Evolutionary conservation across 176 grass and related monocot species (phyloP).

Genomic region (Avena eriantha): DNA sequence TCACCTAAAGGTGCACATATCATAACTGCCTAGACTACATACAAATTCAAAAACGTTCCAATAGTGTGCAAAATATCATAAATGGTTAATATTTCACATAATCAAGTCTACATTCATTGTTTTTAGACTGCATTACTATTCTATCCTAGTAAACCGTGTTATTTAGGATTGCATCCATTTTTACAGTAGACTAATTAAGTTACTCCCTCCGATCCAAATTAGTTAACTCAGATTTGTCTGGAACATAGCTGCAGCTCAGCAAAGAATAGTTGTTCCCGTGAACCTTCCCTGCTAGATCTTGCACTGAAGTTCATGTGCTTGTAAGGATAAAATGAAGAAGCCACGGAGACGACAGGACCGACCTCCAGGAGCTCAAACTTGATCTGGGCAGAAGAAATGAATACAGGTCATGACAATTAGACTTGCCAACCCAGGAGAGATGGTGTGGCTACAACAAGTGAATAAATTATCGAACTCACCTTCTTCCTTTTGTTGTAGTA

Average conservation of each 20-base stretch:
- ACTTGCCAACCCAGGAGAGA: background rate
- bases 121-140: background rate
- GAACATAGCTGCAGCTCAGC: constrained; percentile 20
- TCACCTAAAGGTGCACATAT: background rate
- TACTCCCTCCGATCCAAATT: no score
- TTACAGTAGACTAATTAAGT: background rate
- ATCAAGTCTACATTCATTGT: background rate
- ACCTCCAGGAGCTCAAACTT: constrained; percentile 36
- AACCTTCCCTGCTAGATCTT: constrained; percentile 28
- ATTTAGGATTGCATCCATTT: constrained; percentile 27
- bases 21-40: background rate
- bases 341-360: constrained; percentile 2
- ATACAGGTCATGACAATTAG: background rate
- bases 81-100: background rate
- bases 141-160: background rate
- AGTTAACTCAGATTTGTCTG: no score
- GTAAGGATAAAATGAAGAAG: constrained; percentile 1
- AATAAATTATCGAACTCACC: background rate
- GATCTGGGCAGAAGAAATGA: background rate
- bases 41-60: background rate
- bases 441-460: background rate
- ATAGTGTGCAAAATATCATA: background rate
- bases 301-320: constrained; percentile 35
- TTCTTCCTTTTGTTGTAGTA: constrained; percentile 21
- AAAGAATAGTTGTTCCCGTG: constrained; percentile 19